A percentile compares a stretch with the other conserved stretches of the same genome.
Conservation (phyloP, 2,329 filamentous ascomycete genomes). For the Pseudocercospora vitis region DNA sequence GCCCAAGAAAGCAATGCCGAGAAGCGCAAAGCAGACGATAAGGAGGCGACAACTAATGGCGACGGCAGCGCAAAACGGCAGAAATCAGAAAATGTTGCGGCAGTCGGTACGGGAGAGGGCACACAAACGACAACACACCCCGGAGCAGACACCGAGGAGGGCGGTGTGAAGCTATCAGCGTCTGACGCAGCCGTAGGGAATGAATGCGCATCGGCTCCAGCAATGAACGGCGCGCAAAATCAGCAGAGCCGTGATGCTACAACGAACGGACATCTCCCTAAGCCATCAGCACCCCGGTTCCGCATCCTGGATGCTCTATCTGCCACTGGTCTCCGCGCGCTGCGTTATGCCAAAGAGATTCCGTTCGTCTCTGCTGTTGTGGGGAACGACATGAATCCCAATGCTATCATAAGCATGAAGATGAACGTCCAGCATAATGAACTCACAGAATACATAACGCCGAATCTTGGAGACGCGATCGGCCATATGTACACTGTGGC, state of each 20-base stretch:
- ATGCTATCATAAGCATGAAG: conserved; percentile 62
- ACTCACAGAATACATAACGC: conserved; percentile 67
- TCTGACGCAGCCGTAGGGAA: no score
- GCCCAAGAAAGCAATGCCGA: conserved; percentile 17
- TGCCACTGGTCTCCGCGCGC: conserved; percentile 83
- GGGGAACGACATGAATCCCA: conserved; percentile 78
- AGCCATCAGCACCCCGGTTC: conserved; percentile 53
- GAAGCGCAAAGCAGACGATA: conserved; percentile 12
- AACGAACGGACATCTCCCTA: conserved; percentile 12
- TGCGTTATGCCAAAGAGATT: conserved; percentile 89
- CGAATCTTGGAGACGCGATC: conserved; percentile 79
- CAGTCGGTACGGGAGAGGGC: background rate
- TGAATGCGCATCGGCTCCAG: no score
- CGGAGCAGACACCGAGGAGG: background rate
- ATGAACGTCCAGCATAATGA: conserved; percentile 83
- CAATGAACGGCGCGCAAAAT: no score
- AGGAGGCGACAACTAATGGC: conserved; percentile 33
- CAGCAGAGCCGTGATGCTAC: conserved; percentile 1
- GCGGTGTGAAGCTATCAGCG: background rate
- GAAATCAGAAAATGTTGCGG: conserved; percentile 18
- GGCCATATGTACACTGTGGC: conserved; percentile 78
- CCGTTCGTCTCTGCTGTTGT: conserved; percentile 54
- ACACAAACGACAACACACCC: background rate
- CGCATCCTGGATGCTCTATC: conserved; percentile 94
- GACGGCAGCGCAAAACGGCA: conserved; percentile 13